Evolutionary conservation across 306 rosid genomes (phyloP), one percentile per base, ranked within the genome.

Genomic region (Macrotyloma uniflorum): DNA sequence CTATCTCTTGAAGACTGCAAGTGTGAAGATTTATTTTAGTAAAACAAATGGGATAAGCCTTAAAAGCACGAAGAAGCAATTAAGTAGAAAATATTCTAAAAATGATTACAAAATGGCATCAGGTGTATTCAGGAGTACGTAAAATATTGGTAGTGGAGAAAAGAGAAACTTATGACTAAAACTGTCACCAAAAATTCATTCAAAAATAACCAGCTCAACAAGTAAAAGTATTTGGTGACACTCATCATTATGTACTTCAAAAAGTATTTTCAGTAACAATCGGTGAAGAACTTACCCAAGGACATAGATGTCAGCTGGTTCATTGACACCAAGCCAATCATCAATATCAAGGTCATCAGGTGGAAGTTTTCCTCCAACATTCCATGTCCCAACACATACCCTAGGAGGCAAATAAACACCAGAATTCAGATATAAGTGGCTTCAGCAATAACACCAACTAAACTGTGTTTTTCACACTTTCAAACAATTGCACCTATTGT

Each of bases 1-100:
- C 99, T 82, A 96, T 87, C 96, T 96, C 99, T 83, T 96, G 99
- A 91, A 96, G 88, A 70, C 99, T 96, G 94, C 82, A 77, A 74
- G 58, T 23, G 57, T 8, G 77, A 72, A 80, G 36, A 78, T 46
- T 38, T 40, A 22, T 50, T 61, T 50, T 22, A 46, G 76, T 82
- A 80, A 81, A 72, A 74, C 50, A 35, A 73, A 76, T 13, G 74
- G 35, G 40, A 67, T 49, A n/a, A 74, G 12, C 82, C 51, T 50
- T 40, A 66, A 49, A 50, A 11, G 28, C 79, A 64, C 61, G 62
- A 61, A 65, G 47, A 76, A 67, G 47, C 38, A 24, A 40, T 71
- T 78, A 57, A 68, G 53, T 38, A 76, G 15, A 57, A 19, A 23
- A 14, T 47, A 67, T 9, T 23, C 26, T 32, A 72, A 13, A 64